Base-by-base conservation (phyloP, 108 stramenopile species). In the Nannochloropsis gaditana region DNA sequence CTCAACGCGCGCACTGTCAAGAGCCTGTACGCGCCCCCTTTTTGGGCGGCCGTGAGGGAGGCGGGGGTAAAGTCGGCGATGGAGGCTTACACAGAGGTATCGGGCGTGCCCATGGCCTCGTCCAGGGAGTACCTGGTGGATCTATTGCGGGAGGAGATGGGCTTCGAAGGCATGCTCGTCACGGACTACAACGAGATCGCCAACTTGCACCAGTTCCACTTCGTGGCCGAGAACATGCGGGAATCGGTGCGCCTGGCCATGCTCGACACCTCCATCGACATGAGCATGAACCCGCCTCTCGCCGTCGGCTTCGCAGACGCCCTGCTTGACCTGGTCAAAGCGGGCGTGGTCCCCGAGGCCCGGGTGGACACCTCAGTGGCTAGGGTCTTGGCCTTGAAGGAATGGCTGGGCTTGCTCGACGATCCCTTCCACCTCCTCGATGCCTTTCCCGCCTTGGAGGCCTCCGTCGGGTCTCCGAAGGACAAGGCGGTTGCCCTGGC, bases 111-210 rank as follows among this genome's bases (percentile, higher is more conserved):
- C 9, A 92, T 93, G 80, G 80, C n/a, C 43, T 81, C 87, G 43
- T 90, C 89, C 5, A 84, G 85, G 2, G 17, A 80, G 9, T 90
- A 86, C 45, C 90, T 94, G 19, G 80, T 88, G 43, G 87, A 90
- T 4, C 44, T 95, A 47, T 73, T 95, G 83, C 86, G 95, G 42
- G 84, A 92, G 2, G 85, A 93, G 80, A 84, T 95, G 82, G 86
- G 82, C 6, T 95, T 94, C 87, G 83, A 90, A 11, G 94, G 94
- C 1, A 91, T 94, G 88, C 45, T 94, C 79, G 94, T 95, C 41
- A 95, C 95, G 31, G 95, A 95, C 83, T 95, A 95, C 83, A 84
- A 88, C 31, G 95, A 95, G 89, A 94, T 95, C 31, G 86, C 85
- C 44, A 95, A 95, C 84, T 79, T 93, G 41, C 45, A 91, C 42